These are phyloP conservation scores for Fusarium liriodendri DNA, from an alignment of 2,329 filamentous ascomycete species.

Conservation along the genomic window DNA sequence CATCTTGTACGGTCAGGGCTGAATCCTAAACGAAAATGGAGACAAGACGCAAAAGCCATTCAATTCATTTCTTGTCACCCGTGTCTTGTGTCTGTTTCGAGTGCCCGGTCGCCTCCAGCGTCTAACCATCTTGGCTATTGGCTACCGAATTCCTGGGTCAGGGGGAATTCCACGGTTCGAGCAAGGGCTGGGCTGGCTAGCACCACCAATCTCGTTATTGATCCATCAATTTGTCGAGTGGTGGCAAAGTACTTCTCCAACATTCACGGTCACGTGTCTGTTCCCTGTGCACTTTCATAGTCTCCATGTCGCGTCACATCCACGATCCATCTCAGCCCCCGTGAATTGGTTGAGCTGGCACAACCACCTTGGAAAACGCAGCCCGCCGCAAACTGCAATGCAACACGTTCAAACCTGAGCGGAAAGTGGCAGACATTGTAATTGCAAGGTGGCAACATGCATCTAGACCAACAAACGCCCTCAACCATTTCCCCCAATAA, in stretches of 20 bases:
- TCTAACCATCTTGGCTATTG: slow-evolving; percentile 19
- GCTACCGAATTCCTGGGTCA: slow-evolving; percentile 34
- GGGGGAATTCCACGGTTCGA: slow-evolving; percentile 17
- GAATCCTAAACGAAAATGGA: slow-evolving; percentile 48
- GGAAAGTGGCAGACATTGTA: background rate
- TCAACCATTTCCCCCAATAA: slow-evolving; percentile 1
- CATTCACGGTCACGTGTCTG: slow-evolving; percentile 25
- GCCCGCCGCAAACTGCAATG: slow-evolving; percentile 17
- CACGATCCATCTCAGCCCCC: slow-evolving; percentile 16
- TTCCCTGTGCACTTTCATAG: background rate
- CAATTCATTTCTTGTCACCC: slow-evolving; percentile 9
- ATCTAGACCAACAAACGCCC: background rate
- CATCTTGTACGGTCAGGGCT: slow-evolving; percentile 46
- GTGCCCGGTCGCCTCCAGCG: background rate
- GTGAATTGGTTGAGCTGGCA: background rate
- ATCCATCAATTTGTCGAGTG: slow-evolving; percentile 10
- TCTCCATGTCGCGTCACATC: slow-evolving; percentile 22
- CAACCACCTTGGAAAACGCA: background rate
- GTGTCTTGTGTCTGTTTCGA: slow-evolving; percentile 14
- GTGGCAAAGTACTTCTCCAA: slow-evolving; percentile 29
- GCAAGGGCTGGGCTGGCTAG: slow-evolving; percentile 18
- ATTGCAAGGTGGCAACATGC: background rate
- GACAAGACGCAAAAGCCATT: slow-evolving; percentile 28
- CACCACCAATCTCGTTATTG: slow-evolving; percentile 16
- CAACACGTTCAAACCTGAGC: background rate